Evolutionary conservation across 495 filamentous ascomycete species (phyloP).

Genomic region (Penicillium daleae): DNA sequence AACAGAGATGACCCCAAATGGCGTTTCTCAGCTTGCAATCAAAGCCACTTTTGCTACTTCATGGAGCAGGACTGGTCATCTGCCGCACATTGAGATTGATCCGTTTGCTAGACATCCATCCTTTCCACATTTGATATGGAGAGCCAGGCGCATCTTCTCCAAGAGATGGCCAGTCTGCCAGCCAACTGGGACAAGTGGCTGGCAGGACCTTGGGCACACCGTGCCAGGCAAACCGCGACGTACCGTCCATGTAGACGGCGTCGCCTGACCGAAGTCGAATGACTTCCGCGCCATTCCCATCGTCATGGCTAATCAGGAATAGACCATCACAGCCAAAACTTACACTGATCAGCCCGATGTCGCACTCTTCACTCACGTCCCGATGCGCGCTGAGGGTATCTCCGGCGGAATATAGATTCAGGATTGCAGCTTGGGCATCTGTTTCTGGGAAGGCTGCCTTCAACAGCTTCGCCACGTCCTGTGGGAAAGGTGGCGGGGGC

Average conservation of each 20-base stretch:
- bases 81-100: slow-evolving; percentile 92
- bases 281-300: slow-evolving; percentile 54
- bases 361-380: slow-evolving; percentile 82
- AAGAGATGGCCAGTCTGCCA: slow-evolving; percentile 74
- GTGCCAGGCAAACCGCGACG: slow-evolving; percentile 88
- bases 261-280: slow-evolving; percentile 78
- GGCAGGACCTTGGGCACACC: slow-evolving; percentile 82
- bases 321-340: slow-evolving; percentile 88
- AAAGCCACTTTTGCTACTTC: not conserved
- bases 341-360: slow-evolving; percentile 76
- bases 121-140: slow-evolving; percentile 66
- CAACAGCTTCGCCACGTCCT: slow-evolving; percentile 68
- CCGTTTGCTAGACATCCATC: slow-evolving; percentile 84
- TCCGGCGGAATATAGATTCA: slow-evolving; percentile 86
- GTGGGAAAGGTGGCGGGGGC: slow-evolving; percentile 71
- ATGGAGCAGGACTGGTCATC: slow-evolving; percentile 59
- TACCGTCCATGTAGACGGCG: slow-evolving; percentile 78
- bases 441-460: slow-evolving; percentile 70
- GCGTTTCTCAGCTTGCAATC: not conserved
- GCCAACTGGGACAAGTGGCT: slow-evolving; percentile 73
- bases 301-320: slow-evolving; percentile 59
- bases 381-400: slow-evolving; percentile 88
- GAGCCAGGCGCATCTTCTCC: slow-evolving; percentile 28
- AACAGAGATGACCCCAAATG: not conserved
- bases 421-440: slow-evolving; percentile 81